Conservation (phyloP, 805 yeast genomes). For the Ogataea angusta region DNA sequence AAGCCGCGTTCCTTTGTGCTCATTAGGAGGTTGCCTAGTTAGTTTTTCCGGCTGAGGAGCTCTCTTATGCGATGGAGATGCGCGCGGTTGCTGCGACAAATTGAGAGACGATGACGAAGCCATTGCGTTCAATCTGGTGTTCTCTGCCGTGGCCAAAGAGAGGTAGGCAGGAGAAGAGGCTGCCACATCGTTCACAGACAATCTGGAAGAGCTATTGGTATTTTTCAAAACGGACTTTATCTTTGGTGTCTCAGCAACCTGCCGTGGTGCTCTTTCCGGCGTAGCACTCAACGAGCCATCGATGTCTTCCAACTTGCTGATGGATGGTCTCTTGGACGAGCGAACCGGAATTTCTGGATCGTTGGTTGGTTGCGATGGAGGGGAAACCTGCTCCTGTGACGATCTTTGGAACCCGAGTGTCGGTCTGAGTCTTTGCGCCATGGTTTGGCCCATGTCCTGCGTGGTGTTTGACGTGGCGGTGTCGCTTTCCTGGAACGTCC, state of each 20-base stretch:
- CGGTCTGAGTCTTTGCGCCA: constrained; percentile 49
- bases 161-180: constrained; percentile 64
- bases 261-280: constrained; percentile 4
- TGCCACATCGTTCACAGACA: constrained; percentile 22
- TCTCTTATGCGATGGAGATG: constrained; percentile 3
- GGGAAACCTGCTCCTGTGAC: constrained; percentile 4
- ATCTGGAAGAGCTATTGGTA: constrained; percentile 15
- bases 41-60: constrained; percentile 9
- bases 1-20: constrained; percentile 32
- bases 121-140: constrained; percentile 68
- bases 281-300: constrained; percentile 16
- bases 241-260: constrained; percentile 15
- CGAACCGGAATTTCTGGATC: constrained; percentile 24
- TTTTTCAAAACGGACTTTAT: constrained; percentile 50
- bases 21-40: constrained; percentile 4
- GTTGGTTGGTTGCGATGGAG: constrained; percentile 3
- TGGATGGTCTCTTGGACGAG: constrained; percentile 8
- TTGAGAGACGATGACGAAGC: constrained; percentile 41
- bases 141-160: constrained; percentile 73
- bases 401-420: constrained; percentile 26
- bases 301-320: constrained; percentile 8
- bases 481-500: constrained; percentile 5
- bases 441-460: constrained; percentile 22
- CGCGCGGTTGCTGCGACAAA: constrained; percentile 13
- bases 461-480: constrained; percentile 8